Evolutionary conservation across 257 asterid species (phyloP).

Genomic region (Haberlea rhodopensis): DNA sequence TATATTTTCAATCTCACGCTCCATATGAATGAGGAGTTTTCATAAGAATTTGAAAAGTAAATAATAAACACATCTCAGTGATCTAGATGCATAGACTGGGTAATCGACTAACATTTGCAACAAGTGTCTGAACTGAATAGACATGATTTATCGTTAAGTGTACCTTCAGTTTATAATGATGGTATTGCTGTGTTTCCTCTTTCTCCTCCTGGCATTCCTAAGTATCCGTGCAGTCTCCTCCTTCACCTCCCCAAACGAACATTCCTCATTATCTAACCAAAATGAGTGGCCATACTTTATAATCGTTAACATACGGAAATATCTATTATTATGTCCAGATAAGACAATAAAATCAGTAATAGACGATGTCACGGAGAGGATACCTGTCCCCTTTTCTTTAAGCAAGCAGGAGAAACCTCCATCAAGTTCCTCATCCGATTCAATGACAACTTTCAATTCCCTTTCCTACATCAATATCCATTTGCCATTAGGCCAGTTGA

Average conservation of each 20-base stretch:
- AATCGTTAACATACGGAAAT: neutral
- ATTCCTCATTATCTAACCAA: constrained; percentile 33
- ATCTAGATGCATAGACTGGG: neutral
- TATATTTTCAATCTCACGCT: neutral
- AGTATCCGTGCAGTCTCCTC: constrained; percentile 66
- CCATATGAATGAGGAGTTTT: neutral
- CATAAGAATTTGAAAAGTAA: neutral
- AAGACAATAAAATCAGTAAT: constrained; percentile 8
- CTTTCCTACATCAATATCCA: constrained; percentile 35
- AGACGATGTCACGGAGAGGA: constrained; percentile 13
- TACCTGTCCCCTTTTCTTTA: constrained; percentile 60
- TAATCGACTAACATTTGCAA: neutral
- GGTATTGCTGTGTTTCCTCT: constrained; percentile 57
- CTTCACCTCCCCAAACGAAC: constrained; percentile 47
- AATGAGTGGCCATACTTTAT: constrained; percentile 21
- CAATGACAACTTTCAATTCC: constrained; percentile 38
- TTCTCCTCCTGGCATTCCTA: constrained; percentile 81
- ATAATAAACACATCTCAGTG: neutral
- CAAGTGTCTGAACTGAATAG: too few species aligned
- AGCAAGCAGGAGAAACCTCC: constrained; percentile 65
- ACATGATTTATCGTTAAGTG: neutral
- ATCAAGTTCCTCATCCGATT: constrained; percentile 76
- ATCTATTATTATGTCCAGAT: constrained; percentile 16
- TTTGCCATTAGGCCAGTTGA: constrained; percentile 25
- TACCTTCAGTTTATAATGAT: constrained; percentile 73